phyloP scores from a whole-genome alignment of 768 basidiomycete species.

The Peribolospora baueri region DNA sequence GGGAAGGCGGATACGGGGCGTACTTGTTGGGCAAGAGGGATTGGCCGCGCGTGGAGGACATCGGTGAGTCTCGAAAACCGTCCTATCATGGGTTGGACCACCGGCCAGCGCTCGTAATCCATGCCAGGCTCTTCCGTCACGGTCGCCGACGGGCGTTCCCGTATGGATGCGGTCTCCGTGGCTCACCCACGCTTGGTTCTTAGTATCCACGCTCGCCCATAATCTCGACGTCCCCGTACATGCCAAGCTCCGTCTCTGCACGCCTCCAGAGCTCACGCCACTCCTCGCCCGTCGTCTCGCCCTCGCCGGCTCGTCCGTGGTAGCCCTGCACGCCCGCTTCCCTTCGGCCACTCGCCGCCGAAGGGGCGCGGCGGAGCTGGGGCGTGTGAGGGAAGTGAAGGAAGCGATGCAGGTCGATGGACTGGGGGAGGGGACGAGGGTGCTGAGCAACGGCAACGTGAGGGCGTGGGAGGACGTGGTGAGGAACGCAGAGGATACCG shows the following conservation, averaged over 20 bases:
- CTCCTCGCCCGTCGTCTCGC: slow-evolving; percentile 36
- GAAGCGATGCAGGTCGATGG: slow-evolving; percentile 13
- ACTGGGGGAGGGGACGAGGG: slow-evolving; percentile 26
- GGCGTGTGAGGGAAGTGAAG: slow-evolving; percentile 34
- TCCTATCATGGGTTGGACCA: background rate
- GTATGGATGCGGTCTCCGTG: no score
- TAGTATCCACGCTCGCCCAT: slow-evolving; percentile 40
- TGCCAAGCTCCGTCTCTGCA: slow-evolving; percentile 30
- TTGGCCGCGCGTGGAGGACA: slow-evolving; percentile 40
- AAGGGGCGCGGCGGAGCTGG: slow-evolving; percentile 45
- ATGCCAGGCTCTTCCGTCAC: no score
- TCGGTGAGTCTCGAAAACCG: slow-evolving; percentile 26
- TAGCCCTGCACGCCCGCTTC: slow-evolving; percentile 49
- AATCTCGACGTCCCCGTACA: slow-evolving; percentile 42
- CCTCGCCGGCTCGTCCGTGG: slow-evolving; percentile 40
- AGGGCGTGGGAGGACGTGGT: slow-evolving; percentile 33
- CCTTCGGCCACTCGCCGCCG: slow-evolving; percentile 45
- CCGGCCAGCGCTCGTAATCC: no score
- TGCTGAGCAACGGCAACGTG: slow-evolving; percentile 61
- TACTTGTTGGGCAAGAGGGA: slow-evolving; percentile 51
- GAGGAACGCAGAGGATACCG: slow-evolving; percentile 31
- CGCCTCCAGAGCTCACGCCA: slow-evolving; percentile 28
- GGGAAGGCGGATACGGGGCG: slow-evolving; percentile 42
- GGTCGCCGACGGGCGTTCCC: no score
- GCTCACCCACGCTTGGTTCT: no score